Evolutionary conservation across 257 asterid species (phyloP).

Genomic region (Coffea canephora): DNA sequence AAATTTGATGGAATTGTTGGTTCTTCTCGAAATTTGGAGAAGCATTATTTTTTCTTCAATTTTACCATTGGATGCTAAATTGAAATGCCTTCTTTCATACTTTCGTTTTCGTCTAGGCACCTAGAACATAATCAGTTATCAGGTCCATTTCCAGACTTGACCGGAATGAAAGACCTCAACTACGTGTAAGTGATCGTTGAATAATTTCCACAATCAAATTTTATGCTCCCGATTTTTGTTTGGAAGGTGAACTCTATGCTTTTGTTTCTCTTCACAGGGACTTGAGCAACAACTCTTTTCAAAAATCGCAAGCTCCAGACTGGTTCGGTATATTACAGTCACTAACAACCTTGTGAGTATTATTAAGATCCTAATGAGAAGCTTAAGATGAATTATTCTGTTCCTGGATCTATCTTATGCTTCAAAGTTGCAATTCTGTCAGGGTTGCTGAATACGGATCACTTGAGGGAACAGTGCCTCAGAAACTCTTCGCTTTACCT

Average conservation of each 20-base stretch:
- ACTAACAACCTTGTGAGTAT: conserved; percentile 87
- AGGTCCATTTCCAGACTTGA: conserved; percentile 72
- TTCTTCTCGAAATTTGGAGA: conserved; percentile 21
- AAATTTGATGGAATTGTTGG: conserved; percentile 69
- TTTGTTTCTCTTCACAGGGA: conserved; percentile 51
- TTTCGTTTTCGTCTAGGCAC: conserved; percentile 44
- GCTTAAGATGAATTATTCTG: not conserved
- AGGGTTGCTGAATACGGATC: conserved; percentile 89
- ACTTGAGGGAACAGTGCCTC: conserved; percentile 67
- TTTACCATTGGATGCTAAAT: not conserved
- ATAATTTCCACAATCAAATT: not conserved
- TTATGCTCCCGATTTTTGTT: not conserved
- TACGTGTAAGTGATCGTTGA: conserved; percentile 56
- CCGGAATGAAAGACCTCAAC: conserved; percentile 72
- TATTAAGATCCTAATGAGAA: conserved; percentile 11
- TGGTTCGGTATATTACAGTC: conserved; percentile 77
- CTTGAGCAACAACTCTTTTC: conserved; percentile 84
- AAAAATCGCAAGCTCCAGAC: conserved; percentile 58
- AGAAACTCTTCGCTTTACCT: conserved; percentile 63
- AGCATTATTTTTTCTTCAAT: not conserved
- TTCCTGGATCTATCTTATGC: conserved; percentile 21
- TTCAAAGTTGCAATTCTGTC: conserved; percentile 23
- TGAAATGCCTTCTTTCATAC: not conserved
- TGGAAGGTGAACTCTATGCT: not conserved
- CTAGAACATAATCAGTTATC: conserved; percentile 73